A percentile compares a stretch with the other conserved stretches of the same genome.
These are phyloP conservation scores for Eleusine coracana DNA, from an alignment of 176 grass and related monocot species.

Conservation along the genomic window DNA sequence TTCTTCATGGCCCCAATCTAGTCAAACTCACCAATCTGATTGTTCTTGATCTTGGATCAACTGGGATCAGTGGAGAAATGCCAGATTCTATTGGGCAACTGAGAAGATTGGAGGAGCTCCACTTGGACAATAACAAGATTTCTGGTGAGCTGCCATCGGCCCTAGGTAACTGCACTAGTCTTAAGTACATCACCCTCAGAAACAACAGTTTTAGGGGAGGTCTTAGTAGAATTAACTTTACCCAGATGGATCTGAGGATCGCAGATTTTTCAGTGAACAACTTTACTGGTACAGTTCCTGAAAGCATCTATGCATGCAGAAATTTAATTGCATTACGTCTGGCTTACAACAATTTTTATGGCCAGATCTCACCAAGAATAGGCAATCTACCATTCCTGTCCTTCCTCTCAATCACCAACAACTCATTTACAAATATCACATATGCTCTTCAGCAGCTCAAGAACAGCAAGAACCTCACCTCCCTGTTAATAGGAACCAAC, in stretches of 20 bases:
- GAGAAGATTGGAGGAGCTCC: constrained; percentile 48
- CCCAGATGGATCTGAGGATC: constrained; percentile 53
- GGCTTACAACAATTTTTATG: constrained; percentile 54
- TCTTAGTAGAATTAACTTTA: constrained; percentile 61
- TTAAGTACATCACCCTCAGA: constrained; percentile 64
- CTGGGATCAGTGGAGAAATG: constrained; percentile 42
- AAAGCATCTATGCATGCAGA: constrained; percentile 70
- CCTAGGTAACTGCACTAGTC: constrained; percentile 60
- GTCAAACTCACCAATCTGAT: constrained; percentile 46
- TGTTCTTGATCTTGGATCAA: constrained; percentile 57
- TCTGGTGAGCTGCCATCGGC: constrained; percentile 51
- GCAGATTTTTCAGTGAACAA: constrained; percentile 64
- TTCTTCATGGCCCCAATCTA: constrained; percentile 55
- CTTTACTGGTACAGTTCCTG: constrained; percentile 65
- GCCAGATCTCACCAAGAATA: constrained; percentile 63
- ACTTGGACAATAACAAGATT: constrained; percentile 58
- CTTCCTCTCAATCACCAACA: constrained; percentile 67
- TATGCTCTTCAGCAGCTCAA: constrained; percentile 65
- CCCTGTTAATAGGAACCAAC: constrained; percentile 59
- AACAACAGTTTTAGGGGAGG: constrained; percentile 60
- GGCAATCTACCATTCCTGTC: constrained; percentile 55
- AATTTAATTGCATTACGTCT: constrained; percentile 66
- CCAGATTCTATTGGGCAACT: constrained; percentile 66
- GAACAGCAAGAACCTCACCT: constrained; percentile 54
- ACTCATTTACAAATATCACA: constrained; percentile 62